phyloP scores from a whole-genome alignment of 2,329 filamentous ascomycete species.

The Cytospora mali region DNA sequence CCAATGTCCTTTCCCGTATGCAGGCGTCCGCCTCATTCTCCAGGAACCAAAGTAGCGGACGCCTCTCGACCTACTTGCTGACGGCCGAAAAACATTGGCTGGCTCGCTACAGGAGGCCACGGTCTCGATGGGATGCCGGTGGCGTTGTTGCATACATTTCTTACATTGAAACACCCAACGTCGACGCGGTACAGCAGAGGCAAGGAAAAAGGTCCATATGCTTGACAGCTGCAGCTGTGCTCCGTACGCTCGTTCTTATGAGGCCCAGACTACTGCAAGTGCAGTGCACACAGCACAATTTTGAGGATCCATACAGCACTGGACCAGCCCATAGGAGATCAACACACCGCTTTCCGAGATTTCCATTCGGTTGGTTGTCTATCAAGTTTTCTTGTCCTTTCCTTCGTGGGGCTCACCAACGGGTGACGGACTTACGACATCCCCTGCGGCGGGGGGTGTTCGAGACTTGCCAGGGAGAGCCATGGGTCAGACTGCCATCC shows the following conservation, averaged over 20 bases:
- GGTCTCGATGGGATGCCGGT: background rate
- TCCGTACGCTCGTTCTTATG: constrained; percentile 9
- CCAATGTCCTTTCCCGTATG: constrained; percentile 22
- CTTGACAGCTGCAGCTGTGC: constrained; percentile 26
- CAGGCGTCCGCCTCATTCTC: constrained; percentile 27
- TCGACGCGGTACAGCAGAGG: constrained; percentile 12
- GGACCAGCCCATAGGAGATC: constrained; percentile 19
- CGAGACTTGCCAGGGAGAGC: constrained; percentile 21
- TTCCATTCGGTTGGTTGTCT: constrained; percentile 10
- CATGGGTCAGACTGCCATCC: constrained; percentile 9
- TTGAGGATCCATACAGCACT: constrained; percentile 4
- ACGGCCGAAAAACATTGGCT: constrained; percentile 19
- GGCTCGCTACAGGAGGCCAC: constrained; percentile 21
- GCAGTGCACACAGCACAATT: constrained; percentile 8
- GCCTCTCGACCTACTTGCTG: constrained; percentile 27
- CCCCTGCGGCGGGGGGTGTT: constrained; percentile 11
- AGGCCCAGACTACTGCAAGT: constrained; percentile 19
- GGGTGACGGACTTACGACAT: constrained; percentile 7
- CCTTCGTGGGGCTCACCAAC: constrained; percentile 16
- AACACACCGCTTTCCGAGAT: constrained; percentile 20
- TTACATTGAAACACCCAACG: background rate
- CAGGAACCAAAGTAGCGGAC: constrained; percentile 19
- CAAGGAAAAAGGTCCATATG: background rate
- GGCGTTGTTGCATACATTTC: background rate
- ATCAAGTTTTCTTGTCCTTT: constrained; percentile 11